phyloP scores from a whole-genome alignment of 352 stramenopile genomes.

The Phytophthora citricola region DNA sequence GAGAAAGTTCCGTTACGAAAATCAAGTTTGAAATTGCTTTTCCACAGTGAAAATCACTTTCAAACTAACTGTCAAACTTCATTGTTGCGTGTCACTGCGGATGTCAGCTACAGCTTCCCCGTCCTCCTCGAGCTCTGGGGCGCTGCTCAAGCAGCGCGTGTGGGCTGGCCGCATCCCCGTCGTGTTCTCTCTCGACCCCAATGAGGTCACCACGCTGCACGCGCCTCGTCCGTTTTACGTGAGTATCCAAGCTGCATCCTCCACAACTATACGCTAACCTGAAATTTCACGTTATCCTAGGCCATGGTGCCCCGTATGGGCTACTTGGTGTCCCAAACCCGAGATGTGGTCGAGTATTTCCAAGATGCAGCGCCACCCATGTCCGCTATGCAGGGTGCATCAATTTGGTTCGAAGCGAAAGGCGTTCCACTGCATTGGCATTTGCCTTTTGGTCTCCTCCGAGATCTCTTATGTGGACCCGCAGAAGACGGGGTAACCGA shows the following conservation, averaged over 20 bases:
- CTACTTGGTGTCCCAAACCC: conserved; percentile 78
- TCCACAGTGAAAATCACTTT: too few relatives aligned
- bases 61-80: neutral
- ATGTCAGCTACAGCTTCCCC: conserved; percentile 18
- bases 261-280: neutral
- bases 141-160: conserved; percentile 43
- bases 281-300: conserved; percentile 29
- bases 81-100: neutral
- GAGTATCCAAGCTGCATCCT: conserved; percentile 16
- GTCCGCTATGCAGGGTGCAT: conserved; percentile 51
- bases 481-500: conserved; percentile 7
- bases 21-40: too few relatives aligned
- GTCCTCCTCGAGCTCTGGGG: conserved; percentile 1
- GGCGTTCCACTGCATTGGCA: conserved; percentile 80
- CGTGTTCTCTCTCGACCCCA: conserved; percentile 72
- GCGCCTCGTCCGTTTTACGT: conserved; percentile 84
- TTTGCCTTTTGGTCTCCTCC: conserved; percentile 76
- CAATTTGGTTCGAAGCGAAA: conserved; percentile 78
- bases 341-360: conserved; percentile 82
- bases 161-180: conserved; percentile 79
- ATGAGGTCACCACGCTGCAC: conserved; percentile 85
- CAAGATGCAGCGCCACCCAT: conserved; percentile 74
- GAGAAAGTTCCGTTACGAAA: too few relatives aligned
- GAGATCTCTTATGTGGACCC: conserved; percentile 53
- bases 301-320: conserved; percentile 86